These are phyloP conservation scores for Leccinum pachyderme DNA, from an alignment of 1,284 basidiomycete species.

Conservation along the genomic window DNA sequence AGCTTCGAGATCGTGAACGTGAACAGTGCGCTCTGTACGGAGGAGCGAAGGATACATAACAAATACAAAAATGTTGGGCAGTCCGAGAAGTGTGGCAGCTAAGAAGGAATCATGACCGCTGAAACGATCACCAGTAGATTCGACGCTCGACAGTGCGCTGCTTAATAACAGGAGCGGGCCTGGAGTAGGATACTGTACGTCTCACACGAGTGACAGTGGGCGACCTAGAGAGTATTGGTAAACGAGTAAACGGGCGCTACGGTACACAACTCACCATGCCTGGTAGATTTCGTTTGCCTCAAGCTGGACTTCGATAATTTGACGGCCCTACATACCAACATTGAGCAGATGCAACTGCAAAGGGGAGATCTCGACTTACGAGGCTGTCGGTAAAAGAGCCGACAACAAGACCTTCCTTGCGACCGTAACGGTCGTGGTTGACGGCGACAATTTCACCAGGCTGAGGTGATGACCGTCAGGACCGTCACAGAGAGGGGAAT, in stretches of 20 bases:
- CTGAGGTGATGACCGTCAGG: conserved; percentile 34
- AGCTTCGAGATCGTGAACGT: conserved; percentile 15
- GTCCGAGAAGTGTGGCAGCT: conserved; percentile 12
- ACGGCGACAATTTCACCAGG: conserved; percentile 79
- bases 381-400: conserved; percentile 67
- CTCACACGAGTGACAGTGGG: conserved; percentile 70
- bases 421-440: conserved; percentile 57
- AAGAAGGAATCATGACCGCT: not conserved
- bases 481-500: not conserved
- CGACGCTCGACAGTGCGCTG: conserved; percentile 60
- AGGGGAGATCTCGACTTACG: conserved; percentile 42
- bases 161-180: conserved; percentile 41
- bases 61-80: conserved; percentile 34
- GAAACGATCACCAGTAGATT: conserved; percentile 59
- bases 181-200: conserved; percentile 61
- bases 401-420: conserved; percentile 73
- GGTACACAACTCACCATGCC: conserved; percentile 48
- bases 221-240: conserved; percentile 43
- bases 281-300: conserved; percentile 65
- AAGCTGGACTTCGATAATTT: conserved; percentile 76
- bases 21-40: conserved; percentile 1
- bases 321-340: conserved; percentile 57
- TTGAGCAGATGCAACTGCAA: conserved; percentile 1
- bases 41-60: conserved; percentile 25
- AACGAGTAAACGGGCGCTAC: conserved; percentile 3